A percentile compares a stretch with the other conserved stretches of the same genome.
phyloP scores from a whole-genome alignment of 2,329 filamentous ascomycete genomes.

The Diaporthe ampelina region DNA sequence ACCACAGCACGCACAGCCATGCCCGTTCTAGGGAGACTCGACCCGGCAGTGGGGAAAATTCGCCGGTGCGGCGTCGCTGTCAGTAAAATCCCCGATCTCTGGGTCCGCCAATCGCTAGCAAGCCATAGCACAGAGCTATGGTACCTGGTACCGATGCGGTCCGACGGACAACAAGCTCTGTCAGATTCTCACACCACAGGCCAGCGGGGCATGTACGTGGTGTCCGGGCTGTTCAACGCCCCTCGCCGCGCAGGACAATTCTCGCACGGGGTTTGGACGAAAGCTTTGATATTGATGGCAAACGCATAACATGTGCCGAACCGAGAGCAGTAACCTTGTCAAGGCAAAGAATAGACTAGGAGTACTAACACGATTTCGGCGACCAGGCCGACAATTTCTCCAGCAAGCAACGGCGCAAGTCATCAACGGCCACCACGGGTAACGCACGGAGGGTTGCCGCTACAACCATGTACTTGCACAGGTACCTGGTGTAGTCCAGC shows the following conservation, averaged over 20 bases:
- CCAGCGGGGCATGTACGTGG: background rate
- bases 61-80: conserved; percentile 39
- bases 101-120: conserved; percentile 41
- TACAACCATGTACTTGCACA: conserved; percentile 15
- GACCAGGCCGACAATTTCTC: conserved; percentile 33
- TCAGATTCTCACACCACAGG: conserved; percentile 22
- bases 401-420: conserved; percentile 31
- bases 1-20: conserved; percentile 33
- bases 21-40: conserved; percentile 35
- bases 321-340: conserved; percentile 23
- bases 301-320: conserved; percentile 29
- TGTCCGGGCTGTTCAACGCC: background rate
- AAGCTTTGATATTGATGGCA: conserved; percentile 7
- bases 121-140: conserved; percentile 31
- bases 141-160: conserved; percentile 25
- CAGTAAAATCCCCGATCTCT: conserved; percentile 40
- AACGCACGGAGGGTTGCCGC: conserved; percentile 31
- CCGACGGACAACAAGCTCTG: conserved; percentile 11
- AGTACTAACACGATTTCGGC: conserved; percentile 31
- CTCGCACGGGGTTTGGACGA: background rate
- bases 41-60: conserved; percentile 40
- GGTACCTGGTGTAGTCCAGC: conserved; percentile 15
- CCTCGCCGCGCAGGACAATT: background rate
- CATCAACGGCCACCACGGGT: conserved; percentile 29
- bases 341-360: conserved; percentile 3